Conservation (phyloP, 139 green algal species). For the Trebouxia sp. region DNA sequence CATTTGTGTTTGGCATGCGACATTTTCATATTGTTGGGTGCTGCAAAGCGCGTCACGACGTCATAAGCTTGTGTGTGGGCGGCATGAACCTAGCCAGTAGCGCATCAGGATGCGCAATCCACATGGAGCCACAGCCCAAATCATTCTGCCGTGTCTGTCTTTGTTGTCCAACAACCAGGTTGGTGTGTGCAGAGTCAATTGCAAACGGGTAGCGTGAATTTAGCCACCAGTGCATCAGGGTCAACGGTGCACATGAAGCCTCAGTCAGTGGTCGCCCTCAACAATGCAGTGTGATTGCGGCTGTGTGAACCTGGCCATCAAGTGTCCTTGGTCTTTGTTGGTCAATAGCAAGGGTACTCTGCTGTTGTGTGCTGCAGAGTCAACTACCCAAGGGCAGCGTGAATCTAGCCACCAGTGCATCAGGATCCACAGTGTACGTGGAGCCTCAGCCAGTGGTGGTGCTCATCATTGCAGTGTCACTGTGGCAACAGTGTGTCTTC, state of each 20-base stretch:
- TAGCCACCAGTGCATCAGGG: conserved; percentile 56
- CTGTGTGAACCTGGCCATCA: conserved; percentile 57
- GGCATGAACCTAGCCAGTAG: conserved; percentile 52
- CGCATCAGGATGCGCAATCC: conserved; percentile 69
- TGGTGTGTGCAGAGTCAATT: conserved; percentile 53
- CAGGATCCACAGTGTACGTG: conserved; percentile 71
- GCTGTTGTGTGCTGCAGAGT: not conserved
- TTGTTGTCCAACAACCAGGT: not conserved
- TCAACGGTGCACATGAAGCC: conserved; percentile 87
- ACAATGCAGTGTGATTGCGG: conserved; percentile 64
- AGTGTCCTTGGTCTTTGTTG: no score
- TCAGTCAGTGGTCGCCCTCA: conserved; percentile 66
- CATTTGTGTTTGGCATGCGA: not conserved
- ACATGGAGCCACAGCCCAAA: no score
- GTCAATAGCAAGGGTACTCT: no score
- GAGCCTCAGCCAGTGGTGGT: no score
- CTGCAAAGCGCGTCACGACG: not conserved
- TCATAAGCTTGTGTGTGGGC: conserved; percentile 23
- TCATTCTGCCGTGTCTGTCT: no score
- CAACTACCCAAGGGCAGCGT: conserved; percentile 49
- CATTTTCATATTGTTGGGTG: not conserved
- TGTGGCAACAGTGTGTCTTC: no score
- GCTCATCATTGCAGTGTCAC: no score
- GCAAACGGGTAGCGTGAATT: conserved; percentile 63
- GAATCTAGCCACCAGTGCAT: conserved; percentile 46